These are phyloP conservation scores for Castanospermum australe DNA, from an alignment of 306 rosid genomes.

Conservation along the genomic window DNA sequence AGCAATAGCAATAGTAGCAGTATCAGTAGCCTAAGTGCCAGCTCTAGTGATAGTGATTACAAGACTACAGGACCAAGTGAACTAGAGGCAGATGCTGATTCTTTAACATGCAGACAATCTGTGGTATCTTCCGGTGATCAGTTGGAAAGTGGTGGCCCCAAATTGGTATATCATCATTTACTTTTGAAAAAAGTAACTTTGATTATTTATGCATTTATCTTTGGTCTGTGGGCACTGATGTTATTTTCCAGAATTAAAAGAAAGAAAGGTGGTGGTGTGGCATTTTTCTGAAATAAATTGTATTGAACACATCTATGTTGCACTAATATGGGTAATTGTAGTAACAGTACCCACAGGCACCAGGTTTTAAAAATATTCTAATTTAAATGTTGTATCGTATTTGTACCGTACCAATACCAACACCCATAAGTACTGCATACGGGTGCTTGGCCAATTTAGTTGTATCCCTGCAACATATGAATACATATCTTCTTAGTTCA, in stretches of 20 bases:
- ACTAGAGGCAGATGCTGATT: constrained; percentile 98
- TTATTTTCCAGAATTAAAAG: neutral
- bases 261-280: neutral
- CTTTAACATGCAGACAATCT: constrained; percentile 84
- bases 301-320: constrained; percentile 10
- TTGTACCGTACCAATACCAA: neutral
- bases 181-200: constrained; percentile 1
- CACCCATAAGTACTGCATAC: neutral
- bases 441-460: neutral
- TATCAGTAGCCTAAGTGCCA: constrained; percentile 87
- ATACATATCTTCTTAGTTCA: neutral
- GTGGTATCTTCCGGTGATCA: constrained; percentile 70
- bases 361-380: neutral
- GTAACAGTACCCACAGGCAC: neutral
- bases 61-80: constrained; percentile 74
- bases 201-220: neutral
- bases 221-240: neutral
- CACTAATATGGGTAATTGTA: neutral
- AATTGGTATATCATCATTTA: constrained; percentile 61
- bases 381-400: neutral
- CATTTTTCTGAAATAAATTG: constrained; percentile 3
- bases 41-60: constrained; percentile 87
- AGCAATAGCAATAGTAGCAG: constrained; percentile 96
- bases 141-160: constrained; percentile 63
- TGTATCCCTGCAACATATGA: neutral